Base-by-base conservation (phyloP, 2,329 filamentous ascomycete species). In the Rosellinia necatrix region DNA sequence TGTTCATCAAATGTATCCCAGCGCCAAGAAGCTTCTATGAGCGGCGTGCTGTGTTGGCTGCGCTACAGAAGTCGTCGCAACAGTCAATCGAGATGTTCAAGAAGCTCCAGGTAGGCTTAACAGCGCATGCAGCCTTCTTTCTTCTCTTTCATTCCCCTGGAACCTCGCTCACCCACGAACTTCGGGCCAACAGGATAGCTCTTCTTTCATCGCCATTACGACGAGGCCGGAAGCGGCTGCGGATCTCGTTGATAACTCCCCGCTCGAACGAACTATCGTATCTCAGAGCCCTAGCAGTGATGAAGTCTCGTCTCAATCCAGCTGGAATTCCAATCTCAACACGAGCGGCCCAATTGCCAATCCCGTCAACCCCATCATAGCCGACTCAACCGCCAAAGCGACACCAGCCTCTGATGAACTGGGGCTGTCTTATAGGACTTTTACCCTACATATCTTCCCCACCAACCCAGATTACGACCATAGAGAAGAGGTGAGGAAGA, bases 1-100 rank as follows among this genome's bases (percentile, higher is more conserved):
- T 85, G 27, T 78, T 79, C 56, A 64, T 85, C 59, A 75, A 74
- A 32, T 81, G 84, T 17, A 68, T 71, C n/a, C 83, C 82, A 12
- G 65, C 76, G 10, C 82, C 83, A 9, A 64, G 71, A n/a, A 79
- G 61, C 42, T 78, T 85, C 61, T 74, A 76, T 25, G 81, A 85
- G 69, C 78, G 82, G 6, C 79, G 81, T 21, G 81, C 81, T 6
- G 74, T 85, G 17, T 71, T 85, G 29, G 77, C 78, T 38, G 74
- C 78, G 24, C 71, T 85, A 19, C 76, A 82, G 52, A 62, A 53
- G 24, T 24, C 58, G 13, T 59, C 66, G 35, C 49, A 58, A 24
- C 58, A 65, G 40, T 69, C 72, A 2, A 74, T 84, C 40, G 79
- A 84, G 35, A 72, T 78, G 30, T 85, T 85, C 68, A 80, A 77